Percentiles rank a stretch among this genome's conserved stretches.
Conservation (phyloP, 805 yeast genomes). For the Pichia exigua region DNA sequence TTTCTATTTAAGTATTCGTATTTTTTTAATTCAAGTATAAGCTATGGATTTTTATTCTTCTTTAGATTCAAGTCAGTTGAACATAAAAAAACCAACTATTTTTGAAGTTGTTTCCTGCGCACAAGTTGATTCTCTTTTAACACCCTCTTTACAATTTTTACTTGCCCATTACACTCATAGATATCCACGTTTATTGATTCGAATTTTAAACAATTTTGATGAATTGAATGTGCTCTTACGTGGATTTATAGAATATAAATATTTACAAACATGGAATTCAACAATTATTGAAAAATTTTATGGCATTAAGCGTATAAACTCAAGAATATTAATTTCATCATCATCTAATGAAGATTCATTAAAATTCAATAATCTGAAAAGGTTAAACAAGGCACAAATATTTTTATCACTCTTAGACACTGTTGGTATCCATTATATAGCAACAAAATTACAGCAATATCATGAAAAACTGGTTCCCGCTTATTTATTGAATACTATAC, state of each 20-base stretch:
- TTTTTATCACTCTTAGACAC: conserved; percentile 48
- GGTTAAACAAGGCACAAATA: conserved; percentile 47
- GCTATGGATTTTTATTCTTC: conserved; percentile 74
- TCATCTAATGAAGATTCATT: not conserved
- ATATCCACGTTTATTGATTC: conserved; percentile 62
- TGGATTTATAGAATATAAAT: conserved; percentile 62
- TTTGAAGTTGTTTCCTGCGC: conserved; percentile 81
- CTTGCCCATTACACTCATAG: conserved; percentile 73
- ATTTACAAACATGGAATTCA: conserved; percentile 67
- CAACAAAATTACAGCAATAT: conserved; percentile 56
- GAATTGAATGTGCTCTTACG: conserved; percentile 59
- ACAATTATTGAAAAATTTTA: conserved; percentile 89
- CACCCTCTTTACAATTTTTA: conserved; percentile 77
- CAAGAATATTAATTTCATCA: conserved; percentile 1
- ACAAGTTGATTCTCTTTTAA: conserved; percentile 67
- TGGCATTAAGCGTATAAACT: conserved; percentile 61
- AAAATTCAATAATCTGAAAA: conserved; percentile 40
- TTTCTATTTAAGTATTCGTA: no score
- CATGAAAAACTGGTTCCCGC: conserved; percentile 59
- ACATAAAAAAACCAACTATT: conserved; percentile 72
- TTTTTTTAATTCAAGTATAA: no score
- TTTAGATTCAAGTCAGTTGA: conserved; percentile 67
- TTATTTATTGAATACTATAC: conserved; percentile 35
- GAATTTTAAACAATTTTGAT: conserved; percentile 63
- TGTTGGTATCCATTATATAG: conserved; percentile 60